These are phyloP conservation scores for Mycena leptocephala DNA, from an alignment of 768 basidiomycete genomes.

Conservation along the genomic window DNA sequence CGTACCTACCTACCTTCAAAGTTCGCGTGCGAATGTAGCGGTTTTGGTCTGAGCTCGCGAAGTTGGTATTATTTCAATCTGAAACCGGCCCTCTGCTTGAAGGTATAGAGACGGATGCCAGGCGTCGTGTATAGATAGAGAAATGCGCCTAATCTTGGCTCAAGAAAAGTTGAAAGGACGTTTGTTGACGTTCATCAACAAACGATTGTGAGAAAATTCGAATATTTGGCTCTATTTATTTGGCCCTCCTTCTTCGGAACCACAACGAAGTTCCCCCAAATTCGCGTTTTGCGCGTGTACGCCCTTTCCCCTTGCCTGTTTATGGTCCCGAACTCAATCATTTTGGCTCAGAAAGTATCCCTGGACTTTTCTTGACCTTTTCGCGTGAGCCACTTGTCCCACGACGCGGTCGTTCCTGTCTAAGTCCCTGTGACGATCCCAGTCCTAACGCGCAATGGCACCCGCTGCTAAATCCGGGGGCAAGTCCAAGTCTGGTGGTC, in stretches of 20 bases:
- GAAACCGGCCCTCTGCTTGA: no score
- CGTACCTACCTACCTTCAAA: no score
- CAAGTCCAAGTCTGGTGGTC: slow-evolving; percentile 71
- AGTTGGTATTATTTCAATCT: no score
- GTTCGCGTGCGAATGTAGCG: no score
- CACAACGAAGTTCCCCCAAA: not conserved
- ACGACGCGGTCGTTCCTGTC: slow-evolving; percentile 19
- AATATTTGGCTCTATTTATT: not conserved
- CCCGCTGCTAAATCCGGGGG: slow-evolving; percentile 71
- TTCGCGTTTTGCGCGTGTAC: slow-evolving; percentile 11
- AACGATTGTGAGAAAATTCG: not conserved
- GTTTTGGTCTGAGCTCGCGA: no score
- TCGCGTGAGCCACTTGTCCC: slow-evolving; percentile 24
- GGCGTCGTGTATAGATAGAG: no score
- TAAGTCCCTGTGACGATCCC: not conserved
- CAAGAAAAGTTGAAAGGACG: no score
- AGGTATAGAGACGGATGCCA: no score
- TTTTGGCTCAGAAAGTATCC: not conserved
- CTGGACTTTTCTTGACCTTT: slow-evolving; percentile 22
- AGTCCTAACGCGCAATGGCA: slow-evolving; percentile 53
- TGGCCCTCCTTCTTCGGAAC: slow-evolving; percentile 21
- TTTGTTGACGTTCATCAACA: not conserved
- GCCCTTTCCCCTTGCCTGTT: not conserved
- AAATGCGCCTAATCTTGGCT: no score
- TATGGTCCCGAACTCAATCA: not conserved